Evolutionary conservation across 179 eudicot genomes (phyloP), one percentile per base, ranked within the genome.

Genomic region (Silene noctiflora): DNA sequence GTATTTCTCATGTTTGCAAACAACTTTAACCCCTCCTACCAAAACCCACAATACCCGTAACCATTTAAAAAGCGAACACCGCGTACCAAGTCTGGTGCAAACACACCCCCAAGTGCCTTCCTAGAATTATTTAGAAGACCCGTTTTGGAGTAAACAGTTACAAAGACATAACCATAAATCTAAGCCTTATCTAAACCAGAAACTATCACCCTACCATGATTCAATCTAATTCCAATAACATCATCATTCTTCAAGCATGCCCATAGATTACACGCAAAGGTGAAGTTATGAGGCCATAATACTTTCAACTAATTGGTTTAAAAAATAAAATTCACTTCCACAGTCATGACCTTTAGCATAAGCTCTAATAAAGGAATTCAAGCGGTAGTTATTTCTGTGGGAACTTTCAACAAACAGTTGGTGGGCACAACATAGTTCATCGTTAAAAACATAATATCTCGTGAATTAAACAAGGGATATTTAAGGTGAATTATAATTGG

Each of bases 351-450:
- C 75, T 79, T 75, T 84, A 2, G 94, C 96, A 62, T 89, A 85
- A 20, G 94, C 90, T 83, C 92, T 82, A 71, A 94, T 92, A 12
- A 92, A 85, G 56, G 97, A 90, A 78, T 90, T 91, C 93, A 94
- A 91, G 22, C 91, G 91, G 77, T 76, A 94, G 48, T 88, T 82
- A 65, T 86, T 94, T 80, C 85, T 73, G 62, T 84, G 35, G 35
- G 96, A 86, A 79, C 58, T 88, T 90, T 83, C 84, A 1, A 86
- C 97, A 72, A 92, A 92, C 90, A 92, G 56, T 51, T 87, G 84
- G 83, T 81, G 89, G 12, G 97, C 96, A 20, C 88, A 89, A 17
- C 24, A 19, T 60, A 87, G n/a, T n/a, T n/a, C n/a, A n/a, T 81
- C 48, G 81, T 88, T 91, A 12, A 81, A 42, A 0, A 91, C 92